These are phyloP conservation scores for Sarocladium kiliense DNA, from an alignment of 2,329 filamentous ascomycete genomes.

Conservation along the genomic window DNA sequence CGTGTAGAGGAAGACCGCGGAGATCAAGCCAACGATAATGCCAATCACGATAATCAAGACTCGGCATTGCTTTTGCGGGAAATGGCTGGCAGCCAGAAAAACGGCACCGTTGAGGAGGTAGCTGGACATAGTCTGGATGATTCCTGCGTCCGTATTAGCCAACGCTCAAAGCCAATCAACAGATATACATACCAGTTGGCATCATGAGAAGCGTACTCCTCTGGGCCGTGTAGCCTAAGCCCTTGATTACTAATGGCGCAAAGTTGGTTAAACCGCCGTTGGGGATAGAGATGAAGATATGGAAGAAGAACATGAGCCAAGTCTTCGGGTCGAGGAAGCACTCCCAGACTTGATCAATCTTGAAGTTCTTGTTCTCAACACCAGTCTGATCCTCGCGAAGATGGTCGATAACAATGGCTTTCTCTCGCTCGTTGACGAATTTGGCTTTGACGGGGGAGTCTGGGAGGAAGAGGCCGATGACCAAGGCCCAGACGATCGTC, in stretches of 20 bases:
- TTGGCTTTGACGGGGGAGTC: slow-evolving; percentile 46
- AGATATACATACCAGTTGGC: slow-evolving; percentile 15
- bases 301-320: slow-evolving; percentile 51
- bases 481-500: slow-evolving; percentile 41
- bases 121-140: slow-evolving; percentile 17
- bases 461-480: slow-evolving; percentile 48
- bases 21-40: slow-evolving; percentile 7
- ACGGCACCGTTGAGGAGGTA: slow-evolving; percentile 21
- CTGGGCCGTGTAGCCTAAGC: slow-evolving; percentile 34
- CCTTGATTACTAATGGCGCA: slow-evolving; percentile 13
- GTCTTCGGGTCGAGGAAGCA: slow-evolving; percentile 49
- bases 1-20: slow-evolving; percentile 6
- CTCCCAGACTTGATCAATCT: slow-evolving; percentile 39
- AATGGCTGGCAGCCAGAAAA: slow-evolving; percentile 2
- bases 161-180: not conserved
- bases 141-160: slow-evolving; percentile 13
- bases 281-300: slow-evolving; percentile 44
- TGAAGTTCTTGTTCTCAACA: slow-evolving; percentile 41
- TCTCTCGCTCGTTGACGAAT: slow-evolving; percentile 40
- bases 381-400: slow-evolving; percentile 45
- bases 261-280: slow-evolving; percentile 39
- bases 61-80: slow-evolving; percentile 8
- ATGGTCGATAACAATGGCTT: slow-evolving; percentile 41
- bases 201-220: slow-evolving; percentile 24
- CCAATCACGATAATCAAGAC: not conserved